Percentiles rank a stretch among this genome's conserved stretches.
Evolutionary conservation across 2,329 filamentous ascomycete species (phyloP).

Genomic region (Fusarium tjaetaba): DNA sequence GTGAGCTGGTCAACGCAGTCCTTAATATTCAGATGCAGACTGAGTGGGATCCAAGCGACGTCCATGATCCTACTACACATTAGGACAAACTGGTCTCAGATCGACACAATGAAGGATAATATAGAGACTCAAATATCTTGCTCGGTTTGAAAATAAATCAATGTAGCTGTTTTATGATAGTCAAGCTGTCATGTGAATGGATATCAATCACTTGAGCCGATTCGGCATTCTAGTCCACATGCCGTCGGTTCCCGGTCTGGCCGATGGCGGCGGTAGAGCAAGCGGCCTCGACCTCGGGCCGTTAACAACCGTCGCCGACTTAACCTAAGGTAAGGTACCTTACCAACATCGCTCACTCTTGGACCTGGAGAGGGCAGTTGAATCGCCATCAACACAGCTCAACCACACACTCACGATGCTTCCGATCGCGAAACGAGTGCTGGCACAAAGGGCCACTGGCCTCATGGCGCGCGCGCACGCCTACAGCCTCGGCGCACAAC

Average conservation of each 20-base stretch:
- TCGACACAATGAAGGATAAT: not conserved
- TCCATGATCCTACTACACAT: not conserved
- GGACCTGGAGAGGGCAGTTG: slow-evolving; percentile 19
- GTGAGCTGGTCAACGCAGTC: not conserved
- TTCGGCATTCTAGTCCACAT: slow-evolving; percentile 36
- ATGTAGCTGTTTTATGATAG: not conserved
- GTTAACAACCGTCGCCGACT: slow-evolving; percentile 49
- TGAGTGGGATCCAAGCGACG: not conserved
- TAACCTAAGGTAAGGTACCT: slow-evolving; percentile 14
- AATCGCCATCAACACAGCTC: slow-evolving; percentile 22
- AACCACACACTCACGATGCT: slow-evolving; percentile 45
- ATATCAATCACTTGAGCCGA: slow-evolving; percentile 13
- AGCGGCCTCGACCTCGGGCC: slow-evolving; percentile 50
- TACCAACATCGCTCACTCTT: slow-evolving; percentile 22
- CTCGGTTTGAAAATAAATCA: not conserved
- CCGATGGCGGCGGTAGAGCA: slow-evolving; percentile 42
- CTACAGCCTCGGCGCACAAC: slow-evolving; percentile 45
- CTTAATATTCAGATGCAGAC: not conserved
- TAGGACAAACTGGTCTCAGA: not conserved
- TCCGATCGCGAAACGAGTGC: slow-evolving; percentile 43
- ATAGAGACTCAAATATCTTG: not conserved
- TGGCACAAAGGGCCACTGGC: slow-evolving; percentile 41
- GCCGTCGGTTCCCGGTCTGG: slow-evolving; percentile 40
- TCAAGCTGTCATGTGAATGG: slow-evolving; percentile 19
- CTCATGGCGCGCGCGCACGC: slow-evolving; percentile 42